Percentiles rank a stretch among this genome's conserved stretches.
These are phyloP conservation scores for Mrakia frigida DNA, from an alignment of 768 basidiomycete genomes.

Conservation along the genomic window DNA sequence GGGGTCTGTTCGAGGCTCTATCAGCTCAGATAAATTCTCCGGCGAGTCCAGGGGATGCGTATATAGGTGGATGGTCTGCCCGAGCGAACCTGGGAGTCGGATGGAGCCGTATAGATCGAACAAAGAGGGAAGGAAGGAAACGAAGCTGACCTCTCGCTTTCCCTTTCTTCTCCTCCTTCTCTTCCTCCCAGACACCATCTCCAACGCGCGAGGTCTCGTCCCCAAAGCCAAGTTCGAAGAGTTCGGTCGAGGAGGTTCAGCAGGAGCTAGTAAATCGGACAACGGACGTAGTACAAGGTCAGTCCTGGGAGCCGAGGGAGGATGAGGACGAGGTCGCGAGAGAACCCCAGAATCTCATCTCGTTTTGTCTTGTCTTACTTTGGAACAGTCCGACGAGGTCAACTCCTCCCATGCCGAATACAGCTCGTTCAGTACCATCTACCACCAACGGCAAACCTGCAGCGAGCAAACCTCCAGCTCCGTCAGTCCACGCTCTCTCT, in stretches of 20 bases:
- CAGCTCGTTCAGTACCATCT: neutral
- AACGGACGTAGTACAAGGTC: constrained; percentile 1
- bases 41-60: neutral
- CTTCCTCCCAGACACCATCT: constrained; percentile 28
- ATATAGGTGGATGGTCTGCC: neutral
- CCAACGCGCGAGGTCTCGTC: constrained; percentile 60
- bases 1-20: no score
- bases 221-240: constrained; percentile 84
- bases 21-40: no score
- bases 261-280: constrained; percentile 7
- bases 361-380: neutral
- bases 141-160: constrained; percentile 16
- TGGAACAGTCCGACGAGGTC: neutral
- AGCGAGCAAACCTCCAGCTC: constrained; percentile 7
- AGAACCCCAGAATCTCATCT: neutral
- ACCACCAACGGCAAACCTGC: neutral
- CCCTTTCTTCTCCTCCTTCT: neutral
- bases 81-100: neutral
- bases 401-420: constrained; percentile 9
- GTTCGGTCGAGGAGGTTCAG: constrained; percentile 58
- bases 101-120: neutral
- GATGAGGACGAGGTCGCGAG: neutral
- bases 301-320: neutral
- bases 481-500: constrained; percentile 1
- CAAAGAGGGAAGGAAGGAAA: neutral